Evolutionary conservation across 1,139 yeast species (phyloP).

Genomic region (Geotrichum aggregatum): DNA sequence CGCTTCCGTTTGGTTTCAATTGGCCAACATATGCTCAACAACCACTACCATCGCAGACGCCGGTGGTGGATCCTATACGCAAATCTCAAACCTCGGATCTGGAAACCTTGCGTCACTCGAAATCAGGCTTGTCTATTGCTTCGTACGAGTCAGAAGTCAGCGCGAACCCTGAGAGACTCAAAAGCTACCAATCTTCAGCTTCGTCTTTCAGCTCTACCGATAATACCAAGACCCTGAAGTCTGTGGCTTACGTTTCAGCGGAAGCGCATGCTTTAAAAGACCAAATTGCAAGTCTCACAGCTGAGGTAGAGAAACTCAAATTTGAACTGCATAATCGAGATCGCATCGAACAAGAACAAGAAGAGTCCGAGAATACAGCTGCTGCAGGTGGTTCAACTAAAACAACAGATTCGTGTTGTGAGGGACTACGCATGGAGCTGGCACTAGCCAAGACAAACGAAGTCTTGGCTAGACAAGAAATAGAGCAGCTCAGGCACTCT

Average conservation of each 20-base stretch:
- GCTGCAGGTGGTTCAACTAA: background rate
- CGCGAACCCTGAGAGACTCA: slow-evolving; percentile 1
- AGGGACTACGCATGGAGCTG: slow-evolving; percentile 34
- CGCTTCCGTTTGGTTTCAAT: slow-evolving; percentile 15
- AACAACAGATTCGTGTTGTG: slow-evolving; percentile 28
- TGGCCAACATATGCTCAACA: slow-evolving; percentile 9
- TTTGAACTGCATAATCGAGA: slow-evolving; percentile 20
- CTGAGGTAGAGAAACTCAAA: slow-evolving; percentile 21
- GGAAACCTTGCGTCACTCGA: background rate
- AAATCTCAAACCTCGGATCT: background rate
- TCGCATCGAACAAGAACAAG: slow-evolving; percentile 9
- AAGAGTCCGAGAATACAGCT: slow-evolving; percentile 7
- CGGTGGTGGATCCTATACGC: background rate
- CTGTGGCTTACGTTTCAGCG: background rate
- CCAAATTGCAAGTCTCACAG: slow-evolving; percentile 16
- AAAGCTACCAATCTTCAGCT: slow-evolving; percentile 16
- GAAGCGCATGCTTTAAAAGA: slow-evolving; percentile 19
- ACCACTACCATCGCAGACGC: background rate
- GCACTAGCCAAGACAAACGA: slow-evolving; percentile 35
- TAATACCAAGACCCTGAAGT: background rate
- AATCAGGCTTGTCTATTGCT: slow-evolving; percentile 11
- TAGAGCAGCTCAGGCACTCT: slow-evolving; percentile 33
- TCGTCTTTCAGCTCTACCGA: slow-evolving; percentile 21
- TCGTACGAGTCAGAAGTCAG: slow-evolving; percentile 12
- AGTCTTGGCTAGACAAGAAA: slow-evolving; percentile 35